These are phyloP conservation scores for Sporisorium scitamineum DNA, from an alignment of 1,284 basidiomycete genomes.

Conservation along the genomic window DNA sequence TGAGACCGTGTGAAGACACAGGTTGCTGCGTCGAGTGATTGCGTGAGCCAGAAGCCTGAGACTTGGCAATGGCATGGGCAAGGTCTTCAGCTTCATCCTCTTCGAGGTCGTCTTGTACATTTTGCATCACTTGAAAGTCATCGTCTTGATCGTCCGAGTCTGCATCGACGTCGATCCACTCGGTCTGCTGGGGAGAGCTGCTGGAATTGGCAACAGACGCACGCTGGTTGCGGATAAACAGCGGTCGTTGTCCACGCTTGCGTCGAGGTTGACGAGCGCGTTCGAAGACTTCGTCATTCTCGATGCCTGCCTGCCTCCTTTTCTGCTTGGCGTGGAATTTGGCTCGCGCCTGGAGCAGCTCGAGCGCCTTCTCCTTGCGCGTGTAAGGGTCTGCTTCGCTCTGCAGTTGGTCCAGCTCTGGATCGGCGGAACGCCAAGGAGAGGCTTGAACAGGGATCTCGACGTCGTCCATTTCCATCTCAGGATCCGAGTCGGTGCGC, in stretches of 20 bases:
- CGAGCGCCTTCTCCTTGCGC: conserved; percentile 57
- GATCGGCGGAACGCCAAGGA: conserved; percentile 32
- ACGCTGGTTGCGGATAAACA: conserved; percentile 36
- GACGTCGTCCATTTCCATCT: conserved; percentile 64
- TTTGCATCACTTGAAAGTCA: conserved; percentile 16
- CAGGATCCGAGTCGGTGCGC: conserved; percentile 37
- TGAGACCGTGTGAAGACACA: conserved; percentile 18
- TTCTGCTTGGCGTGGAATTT: conserved; percentile 57
- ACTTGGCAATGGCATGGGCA: conserved; percentile 50
- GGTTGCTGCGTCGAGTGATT: neutral
- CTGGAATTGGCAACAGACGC: neutral
- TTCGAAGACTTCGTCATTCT: conserved; percentile 34
- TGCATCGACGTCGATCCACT: conserved; percentile 46
- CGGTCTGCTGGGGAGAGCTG: conserved; percentile 11
- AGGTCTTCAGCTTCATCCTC: conserved; percentile 59
- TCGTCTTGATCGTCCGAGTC: conserved; percentile 23
- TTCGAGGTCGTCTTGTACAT: conserved; percentile 37
- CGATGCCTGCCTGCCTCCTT: conserved; percentile 49
- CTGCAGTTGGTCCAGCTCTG: conserved; percentile 49
- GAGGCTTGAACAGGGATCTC: conserved; percentile 44
- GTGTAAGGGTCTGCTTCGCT: conserved; percentile 45
- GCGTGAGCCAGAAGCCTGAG: conserved; percentile 15
- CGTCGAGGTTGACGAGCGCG: conserved; percentile 20
- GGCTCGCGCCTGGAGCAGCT: conserved; percentile 54
- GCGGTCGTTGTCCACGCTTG: conserved; percentile 30